These are phyloP conservation scores for Alisma plantagoaquatica DNA, from an alignment of 106 monocot species.

Conservation along the genomic window DNA sequence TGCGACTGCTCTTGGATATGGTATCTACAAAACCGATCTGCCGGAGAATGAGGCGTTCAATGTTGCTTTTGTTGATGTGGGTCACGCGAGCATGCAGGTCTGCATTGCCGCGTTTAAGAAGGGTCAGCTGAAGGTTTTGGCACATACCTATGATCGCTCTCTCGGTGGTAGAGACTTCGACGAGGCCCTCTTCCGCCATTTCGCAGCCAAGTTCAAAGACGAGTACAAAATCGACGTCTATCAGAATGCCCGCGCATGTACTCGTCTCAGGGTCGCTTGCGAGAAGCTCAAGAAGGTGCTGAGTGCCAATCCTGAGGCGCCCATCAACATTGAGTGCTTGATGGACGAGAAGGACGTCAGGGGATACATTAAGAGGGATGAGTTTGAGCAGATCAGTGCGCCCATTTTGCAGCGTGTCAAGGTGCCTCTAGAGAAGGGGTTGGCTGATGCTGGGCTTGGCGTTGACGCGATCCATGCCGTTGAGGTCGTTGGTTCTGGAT, in stretches of 20 bases:
- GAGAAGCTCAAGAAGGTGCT: slow-evolving; percentile 78
- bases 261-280: slow-evolving; percentile 48
- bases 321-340: slow-evolving; percentile 69
- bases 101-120: slow-evolving; percentile 69
- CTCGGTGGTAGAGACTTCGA: slow-evolving; percentile 86
- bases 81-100: slow-evolving; percentile 86
- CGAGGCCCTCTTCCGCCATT: slow-evolving; percentile 58
- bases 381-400: slow-evolving; percentile 63
- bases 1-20: slow-evolving; percentile 50
- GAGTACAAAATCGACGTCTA: slow-evolving; percentile 72
- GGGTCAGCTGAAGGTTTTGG: slow-evolving; percentile 63
- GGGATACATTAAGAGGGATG: slow-evolving; percentile 66
- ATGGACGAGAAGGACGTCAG: slow-evolving; percentile 93
- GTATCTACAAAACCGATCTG: slow-evolving; percentile 78
- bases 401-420: slow-evolving; percentile 62
- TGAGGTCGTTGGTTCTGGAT: slow-evolving; percentile 85
- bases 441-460: slow-evolving; percentile 37
- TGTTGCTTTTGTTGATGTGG: slow-evolving; percentile 74
- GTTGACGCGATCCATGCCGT: slow-evolving; percentile 49
- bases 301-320: slow-evolving; percentile 87
- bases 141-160: slow-evolving; percentile 52
- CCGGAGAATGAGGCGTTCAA: slow-evolving; percentile 62
- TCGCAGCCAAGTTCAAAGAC: slow-evolving; percentile 66
- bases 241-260: slow-evolving; percentile 67
- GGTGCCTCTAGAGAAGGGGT: slow-evolving; percentile 46